Base-by-base conservation (phyloP, 2,329 filamentous ascomycete species). In the Helotiales sp. region DNA sequence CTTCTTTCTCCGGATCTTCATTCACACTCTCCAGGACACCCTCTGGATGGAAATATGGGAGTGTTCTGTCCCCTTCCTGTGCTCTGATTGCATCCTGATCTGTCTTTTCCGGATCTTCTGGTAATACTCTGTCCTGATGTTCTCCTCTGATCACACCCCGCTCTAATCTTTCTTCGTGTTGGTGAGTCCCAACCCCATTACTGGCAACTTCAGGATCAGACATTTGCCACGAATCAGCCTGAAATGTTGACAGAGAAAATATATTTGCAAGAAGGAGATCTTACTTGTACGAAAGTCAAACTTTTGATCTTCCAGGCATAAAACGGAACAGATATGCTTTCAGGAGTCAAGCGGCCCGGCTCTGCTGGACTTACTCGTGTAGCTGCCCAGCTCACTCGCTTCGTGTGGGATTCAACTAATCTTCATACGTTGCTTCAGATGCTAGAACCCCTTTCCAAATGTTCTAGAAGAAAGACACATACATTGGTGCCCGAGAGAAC, bases 301-400 rank as follows among this genome's bases (percentile, higher is more conserved):
- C 54, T 40, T 37, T 6, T 10, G 11, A 40, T 57, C 32, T 57
- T 37, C n/a, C 54, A 37, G 5, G 26, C 22, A 17, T 57, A 32
- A 57, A 57, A 57, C 54, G 20, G 30, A 57, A 57, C 30, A 37
- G 30, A 37, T 15, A 57, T 40, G 54, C 54, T 57, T 57, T 57
- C 20, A 24, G 54, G 26, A 57, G 32, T 57, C 54, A 57, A 37
- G 54, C 30, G 11, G 32, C 40, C n/a, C 26, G 11, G 20, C 54
- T n/a, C n/a, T n/a, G n/a, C n/a, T n/a, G n/a, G n/a, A n/a, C n/a
- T 57, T 57, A 57, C 54, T 57, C 54, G 54, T 57, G 54, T 57
- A 40, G 54, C 28, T 7, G 37, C 32, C 11, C 10, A 40, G 32
- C 30, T 24, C 52, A 55, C 52, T 40, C 54, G 32, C 20, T 40